phyloP scores from a whole-genome alignment of 23 red algal species.

The Gracilariopsis chorda region DNA sequence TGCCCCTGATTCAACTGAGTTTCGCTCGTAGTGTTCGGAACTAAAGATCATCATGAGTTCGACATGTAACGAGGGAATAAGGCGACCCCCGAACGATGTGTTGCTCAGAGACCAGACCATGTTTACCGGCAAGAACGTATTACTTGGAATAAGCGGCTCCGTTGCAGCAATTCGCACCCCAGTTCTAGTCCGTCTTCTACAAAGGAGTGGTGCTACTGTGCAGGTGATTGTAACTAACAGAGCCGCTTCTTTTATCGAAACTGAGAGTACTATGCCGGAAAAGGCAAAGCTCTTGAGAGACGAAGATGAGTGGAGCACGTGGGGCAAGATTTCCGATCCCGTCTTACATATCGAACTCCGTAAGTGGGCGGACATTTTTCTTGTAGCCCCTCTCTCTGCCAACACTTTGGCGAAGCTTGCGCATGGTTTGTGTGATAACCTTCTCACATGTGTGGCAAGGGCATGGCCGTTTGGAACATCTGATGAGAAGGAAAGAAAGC shows the following conservation, averaged over 20 bases:
- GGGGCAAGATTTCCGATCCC: constrained; percentile 73
- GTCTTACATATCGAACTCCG: constrained; percentile 90
- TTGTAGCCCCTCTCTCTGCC: constrained; percentile 84
- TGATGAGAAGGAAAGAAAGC: background rate
- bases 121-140: constrained; percentile 29
- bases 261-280: background rate
- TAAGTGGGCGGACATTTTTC: constrained; percentile 76
- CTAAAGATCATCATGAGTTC: no score
- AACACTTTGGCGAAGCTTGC: constrained; percentile 94
- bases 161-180: constrained; percentile 86
- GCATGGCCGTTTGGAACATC: constrained; percentile 52
- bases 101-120: background rate
- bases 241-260: constrained; percentile 27
- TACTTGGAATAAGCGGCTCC: constrained; percentile 76
- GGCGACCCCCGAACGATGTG: no score
- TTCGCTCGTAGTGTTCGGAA: no score
- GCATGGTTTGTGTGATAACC: constrained; percentile 84
- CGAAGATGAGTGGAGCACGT: constrained; percentile 65
- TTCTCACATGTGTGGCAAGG: constrained; percentile 70
- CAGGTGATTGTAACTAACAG: background rate
- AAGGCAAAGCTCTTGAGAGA: constrained; percentile 20
- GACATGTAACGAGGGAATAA: no score
- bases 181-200: constrained; percentile 12
- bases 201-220: constrained; percentile 36
- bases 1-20: no score